These are phyloP conservation scores for Aspergillus aculeatinus DNA, from an alignment of 2,329 filamentous ascomycete genomes.

Conservation along the genomic window DNA sequence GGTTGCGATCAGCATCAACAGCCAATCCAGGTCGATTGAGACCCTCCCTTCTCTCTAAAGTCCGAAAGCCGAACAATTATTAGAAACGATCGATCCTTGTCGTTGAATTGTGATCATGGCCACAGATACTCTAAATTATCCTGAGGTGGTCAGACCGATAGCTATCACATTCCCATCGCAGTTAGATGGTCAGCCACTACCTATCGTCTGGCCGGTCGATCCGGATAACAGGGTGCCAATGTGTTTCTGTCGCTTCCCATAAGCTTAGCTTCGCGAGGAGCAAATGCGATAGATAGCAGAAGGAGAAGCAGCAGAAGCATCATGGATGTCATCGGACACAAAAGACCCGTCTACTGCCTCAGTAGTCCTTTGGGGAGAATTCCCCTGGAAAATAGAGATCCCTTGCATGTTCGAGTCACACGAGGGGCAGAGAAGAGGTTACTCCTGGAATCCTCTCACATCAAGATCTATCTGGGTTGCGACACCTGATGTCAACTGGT, in stretches of 20 bases:
- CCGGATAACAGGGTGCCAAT: no score
- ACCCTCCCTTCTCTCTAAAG: background rate
- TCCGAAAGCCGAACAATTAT: background rate
- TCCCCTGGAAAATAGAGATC: background rate
- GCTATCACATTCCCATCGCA: background rate
- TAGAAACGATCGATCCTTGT: background rate
- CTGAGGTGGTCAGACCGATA: background rate
- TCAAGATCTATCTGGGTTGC: conserved; percentile 22
- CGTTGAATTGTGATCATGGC: background rate
- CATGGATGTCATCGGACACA: background rate
- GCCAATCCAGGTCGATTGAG: no score
- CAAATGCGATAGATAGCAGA: background rate
- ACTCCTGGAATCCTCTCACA: background rate
- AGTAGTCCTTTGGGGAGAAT: background rate
- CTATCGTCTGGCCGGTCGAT: background rate
- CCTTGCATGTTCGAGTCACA: conserved; percentile 20
- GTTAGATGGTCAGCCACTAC: background rate
- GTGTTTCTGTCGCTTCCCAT: no score
- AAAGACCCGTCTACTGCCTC: background rate
- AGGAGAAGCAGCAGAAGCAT: background rate
- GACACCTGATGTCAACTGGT: conserved; percentile 2
- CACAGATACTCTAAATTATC: background rate
- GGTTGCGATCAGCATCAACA: no score
- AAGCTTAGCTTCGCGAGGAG: background rate
- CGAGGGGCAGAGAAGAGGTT: background rate